Conservation (phyloP, 345 rosid genomes). For the Nephelium lappaceum region DNA sequence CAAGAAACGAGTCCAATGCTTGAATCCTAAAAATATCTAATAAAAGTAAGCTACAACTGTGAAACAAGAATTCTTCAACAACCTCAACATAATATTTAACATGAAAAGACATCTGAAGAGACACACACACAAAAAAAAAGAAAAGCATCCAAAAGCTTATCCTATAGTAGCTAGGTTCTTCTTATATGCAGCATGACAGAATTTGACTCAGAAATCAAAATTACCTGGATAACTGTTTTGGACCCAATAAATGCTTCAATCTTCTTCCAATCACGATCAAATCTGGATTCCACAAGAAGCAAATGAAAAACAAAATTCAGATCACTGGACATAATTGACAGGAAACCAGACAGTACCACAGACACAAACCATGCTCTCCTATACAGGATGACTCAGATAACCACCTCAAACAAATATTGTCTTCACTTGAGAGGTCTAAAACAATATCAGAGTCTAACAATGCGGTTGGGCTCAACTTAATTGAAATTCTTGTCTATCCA, state of each 20-base stretch:
- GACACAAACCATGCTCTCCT: not conserved
- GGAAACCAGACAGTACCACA: not conserved
- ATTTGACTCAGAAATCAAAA: not conserved
- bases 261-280: constrained; percentile 99
- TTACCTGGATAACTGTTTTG: constrained; percentile 92
- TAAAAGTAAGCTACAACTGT: not conserved
- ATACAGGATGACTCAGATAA: not conserved
- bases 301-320: constrained; percentile 2
- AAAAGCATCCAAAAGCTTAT: not conserved
- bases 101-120: not conserved
- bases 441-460: not conserved
- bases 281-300: constrained; percentile 40
- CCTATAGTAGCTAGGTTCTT: not conserved
- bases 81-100: constrained; percentile 10
- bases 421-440: not conserved
- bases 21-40: not conserved
- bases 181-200: not conserved
- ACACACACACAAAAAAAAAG: not conserved
- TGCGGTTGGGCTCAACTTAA: not conserved
- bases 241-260: constrained; percentile 97
- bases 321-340: not conserved
- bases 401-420: constrained; percentile 2
- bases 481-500: not conserved
- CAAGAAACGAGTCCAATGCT: not conserved
- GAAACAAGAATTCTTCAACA: not conserved